A percentile compares a stretch with the other conserved stretches of the same genome.
Evolutionary conservation across 1,284 basidiomycete species (phyloP).

Genomic region (Cutaneotrichosporon cutaneum): DNA sequence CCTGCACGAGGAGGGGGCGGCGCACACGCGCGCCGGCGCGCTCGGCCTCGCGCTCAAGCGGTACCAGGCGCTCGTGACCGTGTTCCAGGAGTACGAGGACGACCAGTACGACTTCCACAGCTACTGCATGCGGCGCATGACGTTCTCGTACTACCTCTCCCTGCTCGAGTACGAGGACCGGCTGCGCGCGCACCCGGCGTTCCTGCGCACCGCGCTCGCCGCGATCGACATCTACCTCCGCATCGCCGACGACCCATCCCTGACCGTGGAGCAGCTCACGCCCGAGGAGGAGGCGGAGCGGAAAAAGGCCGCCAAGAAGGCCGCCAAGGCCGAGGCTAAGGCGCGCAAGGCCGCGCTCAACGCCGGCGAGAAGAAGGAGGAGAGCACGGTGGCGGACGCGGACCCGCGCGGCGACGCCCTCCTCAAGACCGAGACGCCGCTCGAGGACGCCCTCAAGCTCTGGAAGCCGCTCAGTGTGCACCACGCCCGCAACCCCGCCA

Average conservation of each 20-base stretch:
- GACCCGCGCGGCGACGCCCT: conserved; percentile 79
- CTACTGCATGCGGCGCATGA: conserved; percentile 88
- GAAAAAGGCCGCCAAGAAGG: conserved; percentile 74
- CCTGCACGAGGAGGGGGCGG: conserved; percentile 77
- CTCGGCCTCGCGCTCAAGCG: conserved; percentile 83
- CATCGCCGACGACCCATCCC: conserved; percentile 70
- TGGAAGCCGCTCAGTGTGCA: conserved; percentile 66
- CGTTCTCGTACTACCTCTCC: conserved; percentile 76
- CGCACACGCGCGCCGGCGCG: conserved; percentile 65
- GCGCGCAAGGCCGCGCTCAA: conserved; percentile 62
- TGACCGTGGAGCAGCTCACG: conserved; percentile 53
- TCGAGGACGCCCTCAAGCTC: conserved; percentile 74
- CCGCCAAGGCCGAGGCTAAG: conserved; percentile 86
- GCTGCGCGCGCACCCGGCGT: conserved; percentile 71
- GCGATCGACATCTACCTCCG: conserved; percentile 74
- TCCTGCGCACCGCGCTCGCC: conserved; percentile 70
- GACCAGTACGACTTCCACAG: conserved; percentile 99
- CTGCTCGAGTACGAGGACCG: conserved; percentile 80
- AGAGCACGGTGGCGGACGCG: conserved; percentile 63
- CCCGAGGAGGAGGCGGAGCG: conserved; percentile 55
- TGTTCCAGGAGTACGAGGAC: conserved; percentile 85
- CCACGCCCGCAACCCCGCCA: conserved; percentile 61
- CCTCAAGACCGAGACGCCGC: conserved; percentile 63
- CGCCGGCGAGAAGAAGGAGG: conserved; percentile 71
- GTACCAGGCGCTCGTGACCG: conserved; percentile 68